Evolutionary conservation across 148 eudicot genomes (phyloP).

Genomic region (Bassia scoparia): DNA sequence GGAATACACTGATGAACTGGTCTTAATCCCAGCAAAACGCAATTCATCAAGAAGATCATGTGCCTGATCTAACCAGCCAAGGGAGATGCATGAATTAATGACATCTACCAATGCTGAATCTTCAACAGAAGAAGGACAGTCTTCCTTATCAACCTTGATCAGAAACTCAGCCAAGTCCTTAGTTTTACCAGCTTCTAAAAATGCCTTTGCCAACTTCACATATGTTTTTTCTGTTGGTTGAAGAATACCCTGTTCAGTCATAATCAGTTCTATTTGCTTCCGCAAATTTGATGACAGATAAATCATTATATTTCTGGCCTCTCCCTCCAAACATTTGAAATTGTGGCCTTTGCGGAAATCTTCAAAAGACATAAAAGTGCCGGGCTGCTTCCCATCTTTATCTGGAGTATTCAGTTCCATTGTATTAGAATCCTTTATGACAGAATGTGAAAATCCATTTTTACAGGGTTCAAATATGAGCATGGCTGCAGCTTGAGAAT

Average conservation of each 20-base stretch:
- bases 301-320: slow-evolving; percentile 51
- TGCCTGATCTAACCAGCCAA: slow-evolving; percentile 86
- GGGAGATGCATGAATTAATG: slow-evolving; percentile 70
- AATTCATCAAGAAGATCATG: slow-evolving; percentile 92
- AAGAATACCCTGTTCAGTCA: slow-evolving; percentile 69
- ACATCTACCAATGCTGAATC: slow-evolving; percentile 61
- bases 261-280: slow-evolving; percentile 54
- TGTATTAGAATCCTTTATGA: slow-evolving; percentile 20
- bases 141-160: slow-evolving; percentile 69
- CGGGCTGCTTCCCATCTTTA: slow-evolving; percentile 13
- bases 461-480: slow-evolving; percentile 42
- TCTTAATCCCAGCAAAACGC: slow-evolving; percentile 72
- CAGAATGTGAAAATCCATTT: slow-evolving; percentile 15
- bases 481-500: slow-evolving; percentile 64
- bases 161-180: slow-evolving; percentile 80
- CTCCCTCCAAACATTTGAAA: slow-evolving; percentile 52
- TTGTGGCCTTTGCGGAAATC: slow-evolving; percentile 58
- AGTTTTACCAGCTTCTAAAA: slow-evolving; percentile 65
- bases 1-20: slow-evolving; percentile 56
- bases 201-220: slow-evolving; percentile 72
- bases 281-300: slow-evolving; percentile 48
- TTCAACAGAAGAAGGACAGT: slow-evolving; percentile 54
- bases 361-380: slow-evolving; percentile 42
- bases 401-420: slow-evolving; percentile 24
- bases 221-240: slow-evolving; percentile 72